Evolutionary conservation across 371 early-diverging fungal genomes (phyloP), one percentile per base, ranked within the genome.

Genomic region (Mucor racemosus): DNA sequence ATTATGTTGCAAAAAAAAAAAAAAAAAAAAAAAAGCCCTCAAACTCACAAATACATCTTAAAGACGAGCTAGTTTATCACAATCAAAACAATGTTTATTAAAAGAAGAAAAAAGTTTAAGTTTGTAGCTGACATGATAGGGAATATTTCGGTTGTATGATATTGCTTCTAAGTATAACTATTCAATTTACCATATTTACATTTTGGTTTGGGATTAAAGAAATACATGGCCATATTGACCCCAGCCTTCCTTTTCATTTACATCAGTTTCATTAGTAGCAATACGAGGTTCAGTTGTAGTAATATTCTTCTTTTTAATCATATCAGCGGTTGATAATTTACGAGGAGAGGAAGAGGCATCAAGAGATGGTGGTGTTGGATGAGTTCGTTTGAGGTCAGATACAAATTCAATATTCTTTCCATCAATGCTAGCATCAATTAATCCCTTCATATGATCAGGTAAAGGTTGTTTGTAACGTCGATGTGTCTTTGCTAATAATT

Each of bases 341-440:
- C 48, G 48, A 21, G 48, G 21, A 26, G 19, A 21, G 19, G 31
- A 10, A 33, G 17, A 5, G 5, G 34, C 33, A 46, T 61, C 61
- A 7, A 13, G 9, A 36, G 36, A 36, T 11, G 54, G 36, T 7
- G 58, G 6, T n/a, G 56, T 14, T 13, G 57, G 41, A 19, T 10
- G 64, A 34, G 64, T 31, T 41, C 57, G 56, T 15, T 64, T 64
- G 2, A 42, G 13, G 26, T 57, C 59, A 13, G 58, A 36, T 48
- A 66, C 60, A 56, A 70, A 76, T 60, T 50, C 36, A 8, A 76
- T 73, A 33, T 69, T 36, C 26, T 64, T 67, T n/a, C 76, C 76
- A 62, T 76, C 76, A 38, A 76, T 71, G 55, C 61, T 62, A 1
- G 59, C n/a, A 53, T 73, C 74, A 11, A 68, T 54, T 1, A 55